These are phyloP conservation scores for Apium graveolens DNA, from an alignment of 129 eudicot species.

Conservation along the genomic window DNA sequence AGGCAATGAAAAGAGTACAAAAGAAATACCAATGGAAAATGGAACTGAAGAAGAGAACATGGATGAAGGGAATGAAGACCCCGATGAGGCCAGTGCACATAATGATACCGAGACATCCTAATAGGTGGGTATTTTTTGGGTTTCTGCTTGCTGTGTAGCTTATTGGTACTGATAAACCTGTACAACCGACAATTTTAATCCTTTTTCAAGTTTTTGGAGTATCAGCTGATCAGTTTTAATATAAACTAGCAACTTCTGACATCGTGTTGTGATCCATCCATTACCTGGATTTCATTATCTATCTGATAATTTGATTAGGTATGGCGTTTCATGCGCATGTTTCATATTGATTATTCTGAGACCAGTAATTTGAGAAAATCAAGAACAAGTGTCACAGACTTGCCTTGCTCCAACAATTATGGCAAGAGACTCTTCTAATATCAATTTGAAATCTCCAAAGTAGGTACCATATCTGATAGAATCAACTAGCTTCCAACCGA, in stretches of 20 bases:
- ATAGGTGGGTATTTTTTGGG: background rate
- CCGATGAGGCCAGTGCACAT: background rate
- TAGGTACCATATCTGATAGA: background rate
- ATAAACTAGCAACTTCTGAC: background rate
- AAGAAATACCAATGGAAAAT: background rate
- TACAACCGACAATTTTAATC: background rate
- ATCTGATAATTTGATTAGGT: background rate
- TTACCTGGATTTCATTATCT: background rate
- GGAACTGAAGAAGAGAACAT: conserved; percentile 30
- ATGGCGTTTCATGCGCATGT: background rate
- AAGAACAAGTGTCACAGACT: background rate
- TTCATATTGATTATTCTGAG: background rate
- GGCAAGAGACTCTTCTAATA: background rate
- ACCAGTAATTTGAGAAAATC: background rate
- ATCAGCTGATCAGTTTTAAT: background rate
- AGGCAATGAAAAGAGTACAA: background rate
- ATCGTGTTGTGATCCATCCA: background rate
- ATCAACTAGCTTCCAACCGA: background rate
- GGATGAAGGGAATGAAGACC: conserved; percentile 1
- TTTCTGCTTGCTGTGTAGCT: background rate
- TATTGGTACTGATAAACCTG: background rate
- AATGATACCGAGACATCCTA: background rate
- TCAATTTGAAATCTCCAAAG: no score
- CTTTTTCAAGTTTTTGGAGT: background rate
- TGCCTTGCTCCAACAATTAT: background rate